Conservation (phyloP, 2,329 filamentous ascomycete species). For the Ophiocordyceps camponoti-floridani region DNA sequence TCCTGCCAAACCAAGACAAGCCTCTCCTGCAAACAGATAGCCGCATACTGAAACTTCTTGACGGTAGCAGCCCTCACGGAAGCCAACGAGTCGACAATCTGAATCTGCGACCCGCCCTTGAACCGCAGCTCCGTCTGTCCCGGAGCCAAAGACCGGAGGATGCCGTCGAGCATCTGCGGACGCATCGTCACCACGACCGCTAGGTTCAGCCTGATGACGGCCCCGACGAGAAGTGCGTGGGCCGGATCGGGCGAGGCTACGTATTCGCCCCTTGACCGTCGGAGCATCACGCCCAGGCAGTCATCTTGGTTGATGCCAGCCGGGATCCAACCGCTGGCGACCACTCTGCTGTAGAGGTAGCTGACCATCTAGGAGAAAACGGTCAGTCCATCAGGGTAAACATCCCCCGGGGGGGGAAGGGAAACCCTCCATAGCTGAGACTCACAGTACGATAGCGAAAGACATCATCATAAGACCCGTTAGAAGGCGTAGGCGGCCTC, state of each 20-base stretch:
- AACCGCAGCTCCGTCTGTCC: constrained; percentile 23
- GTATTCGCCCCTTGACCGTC: constrained; percentile 20
- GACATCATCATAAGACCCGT: constrained; percentile 9
- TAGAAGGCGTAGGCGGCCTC: constrained; percentile 1
- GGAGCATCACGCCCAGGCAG: constrained; percentile 17
- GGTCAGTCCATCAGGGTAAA: not conserved
- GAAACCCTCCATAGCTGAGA: not conserved
- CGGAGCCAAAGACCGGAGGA: constrained; percentile 20
- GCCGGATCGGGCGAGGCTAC: constrained; percentile 20
- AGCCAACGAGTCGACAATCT: constrained; percentile 24
- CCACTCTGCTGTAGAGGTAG: constrained; percentile 12
- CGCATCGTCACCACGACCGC: constrained; percentile 29
- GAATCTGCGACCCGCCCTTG: constrained; percentile 22
- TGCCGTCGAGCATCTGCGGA: constrained; percentile 24
- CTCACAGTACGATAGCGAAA: constrained; percentile 14
- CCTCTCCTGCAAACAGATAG: constrained; percentile 21
- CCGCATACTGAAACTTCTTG: constrained; percentile 23
- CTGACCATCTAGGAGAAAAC: constrained; percentile 11
- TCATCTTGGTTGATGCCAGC: constrained; percentile 5
- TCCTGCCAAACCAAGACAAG: constrained; percentile 25
- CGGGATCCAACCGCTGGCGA: constrained; percentile 13
- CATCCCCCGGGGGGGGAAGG: not conserved
- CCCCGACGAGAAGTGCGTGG: constrained; percentile 18
- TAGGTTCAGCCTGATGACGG: constrained; percentile 25
- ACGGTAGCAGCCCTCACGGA: constrained; percentile 18